Percentiles rank a stretch among this genome's conserved stretches.
phyloP scores from a whole-genome alignment of 164 flowering plant species.

The Aristolochia californica region DNA sequence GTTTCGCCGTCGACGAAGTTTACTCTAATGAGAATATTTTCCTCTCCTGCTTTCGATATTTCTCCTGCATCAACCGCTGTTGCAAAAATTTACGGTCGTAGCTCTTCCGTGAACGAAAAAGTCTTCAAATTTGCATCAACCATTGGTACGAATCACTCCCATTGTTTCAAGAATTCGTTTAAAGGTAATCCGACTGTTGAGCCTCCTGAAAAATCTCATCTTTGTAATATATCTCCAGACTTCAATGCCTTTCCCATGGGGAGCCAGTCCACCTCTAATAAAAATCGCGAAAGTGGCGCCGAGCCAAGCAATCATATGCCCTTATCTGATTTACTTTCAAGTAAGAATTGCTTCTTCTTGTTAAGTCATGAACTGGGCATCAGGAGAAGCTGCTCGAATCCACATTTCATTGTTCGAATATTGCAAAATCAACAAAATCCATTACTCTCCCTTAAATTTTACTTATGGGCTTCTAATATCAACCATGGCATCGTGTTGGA shows the following conservation, averaged over 20 bases:
- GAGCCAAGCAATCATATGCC: conserved; percentile 36
- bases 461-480: conserved; percentile 56
- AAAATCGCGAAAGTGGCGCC: not conserved
- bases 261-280: conserved; percentile 1
- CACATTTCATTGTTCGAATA: conserved; percentile 38
- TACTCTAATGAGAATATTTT: conserved; percentile 35
- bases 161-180: conserved; percentile 6
- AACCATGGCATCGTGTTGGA: conserved; percentile 28
- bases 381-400: conserved; percentile 24
- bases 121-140: conserved; percentile 3
- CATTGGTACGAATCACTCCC: not conserved
- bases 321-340: conserved; percentile 32
- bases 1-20: not conserved
- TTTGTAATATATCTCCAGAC: not conserved
- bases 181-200: conserved; percentile 20
- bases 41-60: conserved; percentile 31
- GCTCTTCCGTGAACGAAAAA: conserved; percentile 2
- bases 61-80: conserved; percentile 20
- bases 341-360: conserved; percentile 70
- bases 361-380: conserved; percentile 45
- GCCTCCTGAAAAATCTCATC: conserved; percentile 3
- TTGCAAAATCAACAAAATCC: conserved; percentile 73
- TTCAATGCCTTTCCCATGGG: not conserved
- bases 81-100: conserved; percentile 6
- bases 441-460: conserved; percentile 44